Evolutionary conservation across 2,329 filamentous ascomycete species (phyloP), one percentile per base, ranked within the genome.

Genomic region (Diaporthe aspalathi): DNA sequence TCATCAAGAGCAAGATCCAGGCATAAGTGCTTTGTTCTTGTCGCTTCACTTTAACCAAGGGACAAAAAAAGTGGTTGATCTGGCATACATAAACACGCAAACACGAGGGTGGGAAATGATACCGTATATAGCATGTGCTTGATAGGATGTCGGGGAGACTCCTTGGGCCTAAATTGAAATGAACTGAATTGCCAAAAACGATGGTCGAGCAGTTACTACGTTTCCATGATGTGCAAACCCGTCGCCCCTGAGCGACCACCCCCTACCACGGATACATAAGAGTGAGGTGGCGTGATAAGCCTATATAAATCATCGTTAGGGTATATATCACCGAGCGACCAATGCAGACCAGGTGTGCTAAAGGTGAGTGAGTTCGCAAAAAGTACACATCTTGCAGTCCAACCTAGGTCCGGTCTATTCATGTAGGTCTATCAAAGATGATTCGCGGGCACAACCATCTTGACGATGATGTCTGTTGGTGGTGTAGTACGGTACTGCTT

Each of bases 1-100:
- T 97, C 80, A 89, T 99, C 80, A 92, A 92, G 89, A 84, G 90
- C 85, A 98, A 98, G 93, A 88, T 98, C 78, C 68, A 75, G 70
- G 82, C 83, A 73, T 85, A 85, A 81, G 40, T 20, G 62, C 24
- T 52, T 56, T 56, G 32, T 38, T n/a, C 35, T 38, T 38, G 7
- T 2, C 12, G 7, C 35, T 38, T 38, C 11, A 12, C 11, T 38
- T 2, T 9, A 38, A 38, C 35, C 5, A 12, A 38, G n/a, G n/a
- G n/a, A n/a, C n/a, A 38, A 38, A 29, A 43, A 32, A 22, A 57
- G 27, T 38, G 35, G 54, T 52, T 56, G 67, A 24, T 47, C n/a
- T 43, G 67, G 45, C 22, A 52, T 68, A 57, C 24, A 43, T 20
- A 50, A 47, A 60, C 50, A 32, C 50, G 52, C 27, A 24, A 54